Evolutionary conservation across 2,329 filamentous ascomycete genomes (phyloP), one percentile per base, ranked within the genome.

Genomic region (Hypomyces perniciosus): DNA sequence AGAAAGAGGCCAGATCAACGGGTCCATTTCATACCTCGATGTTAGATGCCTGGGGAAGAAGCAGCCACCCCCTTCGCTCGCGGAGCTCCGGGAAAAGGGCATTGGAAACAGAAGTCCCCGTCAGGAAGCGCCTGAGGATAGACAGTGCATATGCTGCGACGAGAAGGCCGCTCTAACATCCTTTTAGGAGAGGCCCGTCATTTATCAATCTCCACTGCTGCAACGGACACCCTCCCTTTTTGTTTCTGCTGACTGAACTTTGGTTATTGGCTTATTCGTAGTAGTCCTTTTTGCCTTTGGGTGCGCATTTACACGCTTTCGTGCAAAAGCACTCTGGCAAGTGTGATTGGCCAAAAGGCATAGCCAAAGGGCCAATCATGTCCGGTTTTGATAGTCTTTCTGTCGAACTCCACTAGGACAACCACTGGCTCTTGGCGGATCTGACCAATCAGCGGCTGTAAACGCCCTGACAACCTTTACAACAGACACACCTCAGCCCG

Each of bases 401-500:
- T 56, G 42, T 50, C 43, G 51, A 48, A 56, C 59, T 52, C 60
- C 58, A 62, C 59, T 45, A 39, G 42, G 49, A 55, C 53, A 56
- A 56, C 58, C 54, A 56, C 53, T 50, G 59, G 56, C 59, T 55
- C 43, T 39, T 43, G 41, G 50, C 37, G 33, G 34, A 52, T 53
- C 39, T 34, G 39, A 27, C 66, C 66, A 68, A 68, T 68, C 58
- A 65, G 51, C 45, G 30, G 43, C 50, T 58, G 54, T 54, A 66
- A 46, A 45, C 45, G 59, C 59, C 52, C 51, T 20, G 20, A 20
- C 20, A 20, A 20, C 20, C 20, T 65, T 57, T 65, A 46, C 56
- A 54, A 57, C 56, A 61, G 59, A 64, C 61, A 65, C 59, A 61
- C 65, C 64, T 67, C 62, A 65, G 62, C 60, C 64, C 59, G 61